Percentiles rank a stretch among this genome's conserved stretches.
Evolutionary conservation across 2,329 filamentous ascomycete genomes (phyloP).

Genomic region (Diaporthe vaccinii): DNA sequence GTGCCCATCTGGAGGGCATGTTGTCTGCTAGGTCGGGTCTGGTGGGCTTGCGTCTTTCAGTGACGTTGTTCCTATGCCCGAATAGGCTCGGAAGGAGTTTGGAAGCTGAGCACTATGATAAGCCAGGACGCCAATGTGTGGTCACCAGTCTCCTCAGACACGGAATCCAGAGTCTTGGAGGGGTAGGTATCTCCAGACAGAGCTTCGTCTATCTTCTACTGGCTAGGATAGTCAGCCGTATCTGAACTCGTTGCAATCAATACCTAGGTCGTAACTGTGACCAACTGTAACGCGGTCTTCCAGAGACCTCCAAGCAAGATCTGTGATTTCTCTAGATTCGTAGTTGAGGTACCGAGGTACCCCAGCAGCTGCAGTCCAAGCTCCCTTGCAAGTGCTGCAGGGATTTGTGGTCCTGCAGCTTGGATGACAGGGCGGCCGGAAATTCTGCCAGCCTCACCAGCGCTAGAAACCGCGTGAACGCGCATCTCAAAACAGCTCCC

Average conservation of each 20-base stretch:
- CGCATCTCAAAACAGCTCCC: conserved; percentile 30
- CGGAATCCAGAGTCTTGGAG: background rate
- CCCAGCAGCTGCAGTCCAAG: background rate
- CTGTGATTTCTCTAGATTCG: background rate
- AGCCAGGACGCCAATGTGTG: background rate
- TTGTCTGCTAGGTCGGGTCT: too few species aligned
- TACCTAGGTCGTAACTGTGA: background rate
- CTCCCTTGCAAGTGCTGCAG: conserved; percentile 3
- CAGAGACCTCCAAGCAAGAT: background rate
- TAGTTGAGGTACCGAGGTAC: background rate
- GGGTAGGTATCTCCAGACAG: background rate
- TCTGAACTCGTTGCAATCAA: background rate
- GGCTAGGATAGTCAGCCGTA: background rate
- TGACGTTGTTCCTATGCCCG: too few species aligned
- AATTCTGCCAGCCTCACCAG: conserved; percentile 46
- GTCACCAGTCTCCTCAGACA: background rate
- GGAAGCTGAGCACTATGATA: background rate
- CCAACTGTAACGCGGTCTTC: background rate
- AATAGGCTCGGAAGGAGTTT: background rate
- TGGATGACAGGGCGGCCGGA: conserved; percentile 39
- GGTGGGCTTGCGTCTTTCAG: background rate
- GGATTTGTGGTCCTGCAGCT: conserved; percentile 17
- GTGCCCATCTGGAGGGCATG: background rate
- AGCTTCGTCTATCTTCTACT: background rate
- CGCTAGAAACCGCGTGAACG: background rate